Base-by-base conservation (phyloP, 1,139 yeast species). In the Suhomyces kunorum region DNA sequence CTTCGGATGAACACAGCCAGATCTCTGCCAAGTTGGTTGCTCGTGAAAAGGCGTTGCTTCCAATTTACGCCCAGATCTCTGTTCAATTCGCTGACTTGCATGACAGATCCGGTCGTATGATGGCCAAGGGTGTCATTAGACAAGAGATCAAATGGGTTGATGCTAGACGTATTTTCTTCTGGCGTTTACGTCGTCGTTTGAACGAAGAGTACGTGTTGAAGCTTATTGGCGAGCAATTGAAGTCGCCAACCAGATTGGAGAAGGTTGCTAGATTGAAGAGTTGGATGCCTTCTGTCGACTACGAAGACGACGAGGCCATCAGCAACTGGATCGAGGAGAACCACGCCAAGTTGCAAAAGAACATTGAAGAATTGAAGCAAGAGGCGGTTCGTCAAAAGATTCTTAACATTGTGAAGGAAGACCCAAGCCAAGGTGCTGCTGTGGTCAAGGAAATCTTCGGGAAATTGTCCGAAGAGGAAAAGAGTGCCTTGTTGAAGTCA, bases 1-100 rank as follows among this genome's bases (percentile, higher is more conserved):
- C 78, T 23, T 68, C 81, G 34, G 95, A 84, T 49, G 87, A 86
- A 51, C 81, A 79, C 54, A 72, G 86, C 29, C 74, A 74, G 46
- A 59, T 87, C 41, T 76, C 88, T 42, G 77, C 79, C 44, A 72
- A 87, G 65, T 67, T 92, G 51, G 75, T 76, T 41, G 85, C 79
- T 31, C 86, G 98, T 63, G 98, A 92, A 68, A 78, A 80, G 64
- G 73, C 69, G 28, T 73, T 92, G 59, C 66, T 88, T 55, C 98
- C 98, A 52, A 80, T 90, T 45, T 94, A 92, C 65, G 83, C 85
- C 45, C 98, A 92, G 71, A 78, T 92, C 44, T 85, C 96, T 32
- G 87, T 92, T 43, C 98, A 92, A 69, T 92, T 89, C 68, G 98
- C 98, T 40, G 98, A 92, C 63, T 77, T 92, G 63, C 99, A 92